Conservation (phyloP, 495 filamentous ascomycete genomes). For the Lophiostoma macrostomum region DNA sequence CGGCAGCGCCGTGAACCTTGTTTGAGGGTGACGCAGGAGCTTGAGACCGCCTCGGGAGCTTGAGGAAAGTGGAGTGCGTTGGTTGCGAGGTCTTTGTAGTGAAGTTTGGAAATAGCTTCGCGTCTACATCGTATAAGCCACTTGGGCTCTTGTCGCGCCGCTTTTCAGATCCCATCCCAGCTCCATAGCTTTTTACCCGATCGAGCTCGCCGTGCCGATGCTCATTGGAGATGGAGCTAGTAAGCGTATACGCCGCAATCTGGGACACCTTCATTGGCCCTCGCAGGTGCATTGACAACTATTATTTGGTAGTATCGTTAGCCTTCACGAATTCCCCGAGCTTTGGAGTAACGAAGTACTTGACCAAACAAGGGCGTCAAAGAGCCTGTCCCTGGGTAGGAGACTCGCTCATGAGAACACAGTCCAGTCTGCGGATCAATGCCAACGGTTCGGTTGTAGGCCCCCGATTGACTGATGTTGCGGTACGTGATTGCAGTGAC, state of each 20-base stretch:
- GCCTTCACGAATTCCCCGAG: neutral
- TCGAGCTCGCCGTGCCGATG: constrained; percentile 27
- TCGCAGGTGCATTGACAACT: constrained; percentile 69
- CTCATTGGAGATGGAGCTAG: constrained; percentile 23
- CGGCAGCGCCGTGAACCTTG: constrained; percentile 1
- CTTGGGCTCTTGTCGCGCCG: too few relatives aligned
- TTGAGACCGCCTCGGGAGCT: too few relatives aligned
- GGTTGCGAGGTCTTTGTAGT: too few relatives aligned
- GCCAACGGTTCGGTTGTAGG: constrained; percentile 55
- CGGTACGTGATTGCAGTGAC: constrained; percentile 60
- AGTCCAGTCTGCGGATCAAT: constrained; percentile 56
- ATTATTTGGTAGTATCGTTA: neutral
- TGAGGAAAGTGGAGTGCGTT: too few relatives aligned
- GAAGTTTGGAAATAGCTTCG: too few relatives aligned
- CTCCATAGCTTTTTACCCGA: too few relatives aligned
- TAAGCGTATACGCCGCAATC: constrained; percentile 60
- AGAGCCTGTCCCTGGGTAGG: constrained; percentile 51
- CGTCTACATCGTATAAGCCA: too few relatives aligned
- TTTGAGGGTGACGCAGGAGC: too few relatives aligned
- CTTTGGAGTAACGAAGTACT: constrained; percentile 44
- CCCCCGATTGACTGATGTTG: constrained; percentile 54
- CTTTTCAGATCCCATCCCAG: too few relatives aligned
- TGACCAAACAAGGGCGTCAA: constrained; percentile 65
- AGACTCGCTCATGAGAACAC: constrained; percentile 47
- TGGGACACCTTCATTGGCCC: constrained; percentile 62